Evolutionary conservation across 192 early-diverging fungal genomes (phyloP).

Genomic region (Podila minutissima): DNA sequence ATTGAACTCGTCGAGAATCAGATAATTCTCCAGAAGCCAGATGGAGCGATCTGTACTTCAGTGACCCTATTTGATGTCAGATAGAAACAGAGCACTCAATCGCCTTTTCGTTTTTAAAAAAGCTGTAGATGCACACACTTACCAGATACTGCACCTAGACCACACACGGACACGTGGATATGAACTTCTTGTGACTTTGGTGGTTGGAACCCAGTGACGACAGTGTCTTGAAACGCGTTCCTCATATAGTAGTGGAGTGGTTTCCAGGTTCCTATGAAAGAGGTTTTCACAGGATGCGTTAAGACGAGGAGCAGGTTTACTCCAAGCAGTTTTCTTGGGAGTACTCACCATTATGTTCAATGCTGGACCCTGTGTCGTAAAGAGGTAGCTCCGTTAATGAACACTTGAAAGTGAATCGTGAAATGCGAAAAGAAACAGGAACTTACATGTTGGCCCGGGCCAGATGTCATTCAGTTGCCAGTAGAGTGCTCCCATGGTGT

Average conservation of each 20-base stretch:
- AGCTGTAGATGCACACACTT: background rate
- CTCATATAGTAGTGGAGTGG: slow-evolving; percentile 35
- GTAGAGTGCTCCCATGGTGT: slow-evolving; percentile 43
- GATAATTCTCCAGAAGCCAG: background rate
- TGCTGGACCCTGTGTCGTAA: slow-evolving; percentile 33
- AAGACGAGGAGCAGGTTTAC: too few species aligned
- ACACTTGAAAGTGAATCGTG: background rate
- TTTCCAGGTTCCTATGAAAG: slow-evolving; percentile 30
- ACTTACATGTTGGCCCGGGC: slow-evolving; percentile 41
- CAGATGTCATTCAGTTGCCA: slow-evolving; percentile 52
- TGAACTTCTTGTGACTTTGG: background rate
- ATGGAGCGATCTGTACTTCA: slow-evolving; percentile 3
- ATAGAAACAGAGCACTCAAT: too few species aligned
- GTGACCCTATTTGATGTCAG: background rate
- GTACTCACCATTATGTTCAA: slow-evolving; percentile 27
- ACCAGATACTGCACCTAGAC: background rate
- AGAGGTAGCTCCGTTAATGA: too few species aligned
- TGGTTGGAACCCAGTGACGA: slow-evolving; percentile 27
- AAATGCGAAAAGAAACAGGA: background rate
- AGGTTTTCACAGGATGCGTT: background rate
- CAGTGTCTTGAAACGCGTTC: slow-evolving; percentile 19
- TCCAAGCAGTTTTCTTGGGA: background rate
- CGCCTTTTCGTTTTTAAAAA: too few species aligned
- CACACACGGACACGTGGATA: slow-evolving; percentile 20
- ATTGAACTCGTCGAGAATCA: background rate